Conservation (phyloP, 176 grass and related monocot genomes). For the Carex kokanica region DNA sequence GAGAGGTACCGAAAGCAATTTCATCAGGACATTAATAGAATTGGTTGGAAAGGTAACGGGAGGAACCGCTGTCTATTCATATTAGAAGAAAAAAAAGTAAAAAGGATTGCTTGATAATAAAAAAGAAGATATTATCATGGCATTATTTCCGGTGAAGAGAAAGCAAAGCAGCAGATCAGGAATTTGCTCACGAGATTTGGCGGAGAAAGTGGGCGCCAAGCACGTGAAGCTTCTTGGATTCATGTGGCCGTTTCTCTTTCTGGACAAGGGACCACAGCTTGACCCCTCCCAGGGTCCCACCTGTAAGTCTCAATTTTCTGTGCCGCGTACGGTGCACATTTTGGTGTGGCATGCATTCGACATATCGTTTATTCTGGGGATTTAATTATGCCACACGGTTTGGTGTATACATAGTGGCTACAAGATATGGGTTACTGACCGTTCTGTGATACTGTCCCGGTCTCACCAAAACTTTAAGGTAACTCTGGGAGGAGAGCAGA, state of each 20-base stretch:
- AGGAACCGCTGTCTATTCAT: conserved; percentile 3
- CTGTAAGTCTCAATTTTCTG: neutral
- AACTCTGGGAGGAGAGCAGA: neutral
- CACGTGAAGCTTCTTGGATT: conserved; percentile 42
- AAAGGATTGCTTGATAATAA: neutral
- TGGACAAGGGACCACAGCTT: neutral
- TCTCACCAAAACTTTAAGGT: conserved; percentile 11
- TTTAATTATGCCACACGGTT: neutral
- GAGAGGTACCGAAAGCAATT: neutral
- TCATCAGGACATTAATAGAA: conserved; percentile 18
- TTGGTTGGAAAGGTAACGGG: conserved; percentile 3
- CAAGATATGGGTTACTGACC: neutral
- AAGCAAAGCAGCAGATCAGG: neutral
- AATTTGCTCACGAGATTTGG: conserved; percentile 29
- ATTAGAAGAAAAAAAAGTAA: neutral
- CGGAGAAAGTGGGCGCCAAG: conserved; percentile 29
- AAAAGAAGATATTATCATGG: neutral
- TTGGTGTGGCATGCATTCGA: no score
- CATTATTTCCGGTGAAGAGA: conserved; percentile 8
- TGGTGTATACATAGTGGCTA: neutral
- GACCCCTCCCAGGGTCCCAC: conserved; percentile 4
- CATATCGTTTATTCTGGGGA: neutral
- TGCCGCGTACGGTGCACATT: neutral
- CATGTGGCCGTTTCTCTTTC: conserved; percentile 35
- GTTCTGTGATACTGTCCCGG: neutral